Percentiles rank a stretch among this genome's conserved stretches.
Evolutionary conservation across 805 yeast species (phyloP).

Genomic region (Pichia kluyveri): DNA sequence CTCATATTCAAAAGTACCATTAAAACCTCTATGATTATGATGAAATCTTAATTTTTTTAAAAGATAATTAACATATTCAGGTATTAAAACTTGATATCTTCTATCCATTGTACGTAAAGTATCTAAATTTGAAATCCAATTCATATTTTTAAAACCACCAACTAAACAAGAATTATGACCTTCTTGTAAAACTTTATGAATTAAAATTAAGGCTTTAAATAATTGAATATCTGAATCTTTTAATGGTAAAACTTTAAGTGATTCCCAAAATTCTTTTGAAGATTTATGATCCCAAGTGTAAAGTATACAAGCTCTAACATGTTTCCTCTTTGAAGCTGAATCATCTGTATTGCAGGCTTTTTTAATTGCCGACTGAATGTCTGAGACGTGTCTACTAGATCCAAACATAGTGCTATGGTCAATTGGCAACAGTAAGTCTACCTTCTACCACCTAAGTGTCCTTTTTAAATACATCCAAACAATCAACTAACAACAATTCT

Average conservation of each 20-base stretch:
- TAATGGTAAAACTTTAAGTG: constrained; percentile 68
- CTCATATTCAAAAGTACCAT: constrained; percentile 92
- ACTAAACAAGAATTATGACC: constrained; percentile 84
- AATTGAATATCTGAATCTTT: constrained; percentile 75
- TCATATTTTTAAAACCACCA: constrained; percentile 71
- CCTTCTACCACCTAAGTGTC: no score
- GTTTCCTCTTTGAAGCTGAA: constrained; percentile 90
- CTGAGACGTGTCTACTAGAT: constrained; percentile 26
- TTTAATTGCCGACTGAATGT: constrained; percentile 43
- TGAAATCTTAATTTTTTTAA: constrained; percentile 75
- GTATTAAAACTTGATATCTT: constrained; percentile 62
- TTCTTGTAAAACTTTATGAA: constrained; percentile 92
- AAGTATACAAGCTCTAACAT: constrained; percentile 90
- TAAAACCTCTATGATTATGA: constrained; percentile 76
- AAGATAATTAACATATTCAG: constrained; percentile 65
- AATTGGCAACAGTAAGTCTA: no score
- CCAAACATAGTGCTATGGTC: constrained; percentile 13
- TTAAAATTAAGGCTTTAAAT: constrained; percentile 75
- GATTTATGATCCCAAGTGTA: constrained; percentile 94
- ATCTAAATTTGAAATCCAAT: constrained; percentile 69
- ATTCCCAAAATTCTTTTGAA: constrained; percentile 77
- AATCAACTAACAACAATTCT: no score
- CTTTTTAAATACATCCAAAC: no score
- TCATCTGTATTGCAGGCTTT: constrained; percentile 86
- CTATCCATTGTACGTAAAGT: constrained; percentile 41